Evolutionary conservation across 139 green algal genomes (phyloP).

Genomic region (Chlorella sp.): DNA sequence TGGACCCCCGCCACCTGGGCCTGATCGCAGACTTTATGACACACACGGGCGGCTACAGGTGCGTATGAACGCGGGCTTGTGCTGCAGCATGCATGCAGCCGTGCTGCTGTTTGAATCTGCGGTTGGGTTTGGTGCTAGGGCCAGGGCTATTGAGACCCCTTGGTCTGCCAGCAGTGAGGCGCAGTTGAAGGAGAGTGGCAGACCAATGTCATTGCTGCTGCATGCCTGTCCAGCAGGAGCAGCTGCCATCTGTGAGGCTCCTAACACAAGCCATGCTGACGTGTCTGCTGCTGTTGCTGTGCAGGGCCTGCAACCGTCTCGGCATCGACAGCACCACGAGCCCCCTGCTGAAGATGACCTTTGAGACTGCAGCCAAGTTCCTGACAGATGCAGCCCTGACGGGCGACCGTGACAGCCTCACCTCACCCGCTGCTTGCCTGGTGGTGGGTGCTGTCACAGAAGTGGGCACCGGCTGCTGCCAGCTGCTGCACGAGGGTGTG

Average conservation of each 20-base stretch:
- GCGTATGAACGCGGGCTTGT: no score
- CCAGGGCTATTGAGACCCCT: no score
- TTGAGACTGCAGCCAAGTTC: slow-evolving; percentile 95
- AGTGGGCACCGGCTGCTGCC: slow-evolving; percentile 74
- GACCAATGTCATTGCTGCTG: no score
- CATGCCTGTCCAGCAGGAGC: no score
- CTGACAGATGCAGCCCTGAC: slow-evolving; percentile 81
- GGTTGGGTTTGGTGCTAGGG: no score
- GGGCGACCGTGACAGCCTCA: slow-evolving; percentile 63
- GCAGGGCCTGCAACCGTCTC: slow-evolving; percentile 83
- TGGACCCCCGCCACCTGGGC: slow-evolving; percentile 88
- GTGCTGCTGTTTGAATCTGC: no score
- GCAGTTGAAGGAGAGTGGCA: no score
- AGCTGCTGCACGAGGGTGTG: no score
- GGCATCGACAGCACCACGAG: slow-evolving; percentile 84
- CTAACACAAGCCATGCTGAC: neutral
- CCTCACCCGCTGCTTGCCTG: slow-evolving; percentile 64
- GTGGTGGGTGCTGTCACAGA: slow-evolving; percentile 65
- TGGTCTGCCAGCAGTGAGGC: no score
- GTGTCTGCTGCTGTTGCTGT: slow-evolving; percentile 15
- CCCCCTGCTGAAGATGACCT: slow-evolving; percentile 94
- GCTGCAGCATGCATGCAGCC: no score
- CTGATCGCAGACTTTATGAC: slow-evolving; percentile 99
- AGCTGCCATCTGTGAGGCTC: no score
- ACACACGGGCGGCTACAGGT: no score